Evolutionary conservation across 257 asterid species (phyloP), one percentile per base, ranked within the genome.

Genomic region (Leonotis leonurus): DNA sequence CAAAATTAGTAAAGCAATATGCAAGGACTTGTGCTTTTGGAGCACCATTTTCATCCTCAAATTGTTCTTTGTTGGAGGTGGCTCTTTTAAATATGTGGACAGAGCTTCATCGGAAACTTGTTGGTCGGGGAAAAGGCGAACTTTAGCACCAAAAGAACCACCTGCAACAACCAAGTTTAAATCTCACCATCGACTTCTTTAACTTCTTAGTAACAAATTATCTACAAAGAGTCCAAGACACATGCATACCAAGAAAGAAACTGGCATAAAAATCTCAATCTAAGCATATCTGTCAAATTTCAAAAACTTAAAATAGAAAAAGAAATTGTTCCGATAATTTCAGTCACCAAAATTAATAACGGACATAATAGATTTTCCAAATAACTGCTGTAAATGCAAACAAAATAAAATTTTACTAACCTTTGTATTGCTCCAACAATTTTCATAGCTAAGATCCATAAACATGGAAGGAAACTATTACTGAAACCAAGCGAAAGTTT

Each of bases 81-180:
- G 90, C 80, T 92, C 95, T 24, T 80, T 77, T 73, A 76, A 86
- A 69, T 92, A 92, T 1, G 98, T 92, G n/a, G 97, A 91, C 27
- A 92, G 90, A 60, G 97, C 85, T 78, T 85, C 97, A 75, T 92
- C 98, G 1, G 95, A 76, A 16, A 89, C 73, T 77, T 92, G 98
- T 21, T 92, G 71, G 48, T 89, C 89, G 1, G 98, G 95, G 52
- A 92, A 92, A 70, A 86, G 93, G 81, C 98, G 79, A 26, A 92
- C 98, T 77, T 86, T 92, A 49, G 98, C 95, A 73, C 89, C 98
- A 80, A 92, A 89, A 27, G 98, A 89, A 45, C 99, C 99, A 76
- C 99, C 99, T 92, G 89, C 80, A 69, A 53, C 24, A 72, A 70
- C 71, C 71, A 26, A 57, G 21, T 3, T n/a, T 64, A 5, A 36